Evolutionary conservation across 78 protist genomes (phyloP).

Genomic region (Dictyostelium discoideum): dicty_2.7 NC_007091.3:1066001-1066500

Average conservation of each 20-base stretch:
- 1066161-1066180: conserved; percentile 38
- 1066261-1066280: conserved; percentile 24
- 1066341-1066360: neutral
- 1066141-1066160: neutral
- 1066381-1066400: neutral
- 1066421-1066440: neutral
- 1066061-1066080: neutral
- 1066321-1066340: neutral
- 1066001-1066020: neutral
- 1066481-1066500: no score
- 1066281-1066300: neutral
- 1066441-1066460: neutral
- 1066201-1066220: neutral
- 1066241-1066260: neutral
- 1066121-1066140: conserved; percentile 21
- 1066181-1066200: neutral
- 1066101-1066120: neutral
- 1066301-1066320: conserved; percentile 4
- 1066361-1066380: no score
- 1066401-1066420: neutral
- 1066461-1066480: neutral
- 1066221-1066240: neutral
- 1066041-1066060: conserved; percentile 16
- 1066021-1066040: neutral
- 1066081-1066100: conserved; percentile 8